These are phyloP conservation scores for Salix koriyanagi DNA, from an alignment of 345 rosid genomes.

Conservation along the genomic window DNA sequence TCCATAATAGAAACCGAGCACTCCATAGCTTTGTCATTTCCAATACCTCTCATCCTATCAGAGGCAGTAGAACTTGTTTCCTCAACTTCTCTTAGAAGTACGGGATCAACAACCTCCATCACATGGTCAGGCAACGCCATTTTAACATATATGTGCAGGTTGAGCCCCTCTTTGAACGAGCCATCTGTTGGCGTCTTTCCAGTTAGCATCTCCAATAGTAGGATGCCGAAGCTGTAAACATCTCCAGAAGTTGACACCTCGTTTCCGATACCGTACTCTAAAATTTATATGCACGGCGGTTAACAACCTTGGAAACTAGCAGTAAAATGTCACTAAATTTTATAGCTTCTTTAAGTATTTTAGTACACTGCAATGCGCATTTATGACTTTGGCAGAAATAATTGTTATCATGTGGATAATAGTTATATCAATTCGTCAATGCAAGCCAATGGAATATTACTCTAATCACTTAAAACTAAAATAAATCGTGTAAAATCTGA, in stretches of 20 bases:
- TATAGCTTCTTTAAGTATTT: too few relatives aligned
- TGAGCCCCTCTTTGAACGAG: constrained; percentile 3
- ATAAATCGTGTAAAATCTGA: too few relatives aligned
- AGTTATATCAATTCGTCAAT: too few relatives aligned
- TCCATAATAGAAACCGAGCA: background rate
- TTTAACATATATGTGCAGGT: background rate
- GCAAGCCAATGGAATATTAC: too few relatives aligned
- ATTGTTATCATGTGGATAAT: too few relatives aligned
- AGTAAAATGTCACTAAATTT: too few relatives aligned
- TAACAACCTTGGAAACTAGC: background rate
- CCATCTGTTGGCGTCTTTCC: constrained; percentile 12
- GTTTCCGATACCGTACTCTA: background rate
- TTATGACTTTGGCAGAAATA: too few relatives aligned
- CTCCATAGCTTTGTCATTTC: background rate
- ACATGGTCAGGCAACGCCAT: background rate
- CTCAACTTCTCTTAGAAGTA: background rate
- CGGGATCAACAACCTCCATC: background rate
- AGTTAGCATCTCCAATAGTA: constrained; percentile 27
- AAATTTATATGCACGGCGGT: background rate
- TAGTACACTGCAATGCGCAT: too few relatives aligned
- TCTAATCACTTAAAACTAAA: too few relatives aligned
- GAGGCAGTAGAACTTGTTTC: background rate
- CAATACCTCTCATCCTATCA: background rate
- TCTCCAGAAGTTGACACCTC: constrained; percentile 1
- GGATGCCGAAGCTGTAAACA: constrained; percentile 35